phyloP scores from a whole-genome alignment of 768 basidiomycete species.

The Termitomyces sp. region DNA sequence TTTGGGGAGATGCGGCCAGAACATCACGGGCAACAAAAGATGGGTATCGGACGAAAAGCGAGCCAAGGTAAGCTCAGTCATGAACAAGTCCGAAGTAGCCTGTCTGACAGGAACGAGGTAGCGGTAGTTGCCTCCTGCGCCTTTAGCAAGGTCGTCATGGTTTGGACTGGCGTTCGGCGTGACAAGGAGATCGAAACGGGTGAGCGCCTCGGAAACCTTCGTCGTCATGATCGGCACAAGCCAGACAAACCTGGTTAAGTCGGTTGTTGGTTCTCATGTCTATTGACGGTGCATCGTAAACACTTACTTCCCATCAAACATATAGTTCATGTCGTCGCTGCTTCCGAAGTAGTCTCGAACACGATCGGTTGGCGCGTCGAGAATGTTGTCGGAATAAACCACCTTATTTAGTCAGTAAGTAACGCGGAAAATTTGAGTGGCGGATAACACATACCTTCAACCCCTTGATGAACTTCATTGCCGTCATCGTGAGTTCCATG shows the following conservation, averaged over 20 bases:
- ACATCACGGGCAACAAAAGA: neutral
- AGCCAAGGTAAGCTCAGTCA: neutral
- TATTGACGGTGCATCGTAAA: neutral
- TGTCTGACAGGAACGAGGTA: slow-evolving; percentile 1
- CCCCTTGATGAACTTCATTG: neutral
- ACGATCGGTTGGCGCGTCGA: neutral
- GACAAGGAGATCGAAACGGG: neutral
- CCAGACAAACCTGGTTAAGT: slow-evolving; percentile 1
- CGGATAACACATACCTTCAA: neutral
- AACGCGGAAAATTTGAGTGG: no score
- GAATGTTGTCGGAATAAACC: neutral
- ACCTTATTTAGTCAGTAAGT: neutral
- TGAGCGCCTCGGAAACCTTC: neutral
- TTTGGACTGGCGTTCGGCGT: neutral
- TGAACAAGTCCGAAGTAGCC: neutral
- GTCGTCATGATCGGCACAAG: neutral
- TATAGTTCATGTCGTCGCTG: slow-evolving; percentile 4
- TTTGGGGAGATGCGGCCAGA: neutral
- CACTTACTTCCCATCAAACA: neutral
- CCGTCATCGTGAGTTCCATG: neutral
- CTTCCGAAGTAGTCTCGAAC: neutral
- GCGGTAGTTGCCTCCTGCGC: neutral
- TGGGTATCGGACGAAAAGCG: neutral
- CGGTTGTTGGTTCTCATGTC: neutral
- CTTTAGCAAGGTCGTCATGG: neutral